Evolutionary conservation across 345 rosid genomes (phyloP).

Genomic region (Euphorbia lathyris): DNA sequence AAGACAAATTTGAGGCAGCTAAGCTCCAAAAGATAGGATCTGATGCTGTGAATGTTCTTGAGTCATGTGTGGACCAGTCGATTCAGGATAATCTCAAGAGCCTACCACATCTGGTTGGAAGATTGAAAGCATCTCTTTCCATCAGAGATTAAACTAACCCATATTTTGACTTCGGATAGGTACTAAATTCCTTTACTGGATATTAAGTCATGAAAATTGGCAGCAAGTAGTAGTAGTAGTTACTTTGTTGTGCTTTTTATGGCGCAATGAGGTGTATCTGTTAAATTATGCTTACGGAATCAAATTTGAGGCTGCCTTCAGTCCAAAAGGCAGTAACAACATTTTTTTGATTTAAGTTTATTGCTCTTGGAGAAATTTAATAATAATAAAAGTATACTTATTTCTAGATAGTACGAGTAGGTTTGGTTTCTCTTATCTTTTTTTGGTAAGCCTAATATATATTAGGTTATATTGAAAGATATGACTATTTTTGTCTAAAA

Average conservation of each 20-base stretch:
- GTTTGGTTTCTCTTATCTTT: too few relatives aligned
- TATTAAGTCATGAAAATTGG: too few relatives aligned
- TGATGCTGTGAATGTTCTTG: constrained; percentile 51
- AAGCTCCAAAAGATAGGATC: constrained; percentile 58
- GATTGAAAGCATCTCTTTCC: constrained; percentile 42
- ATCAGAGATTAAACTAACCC: constrained; percentile 18
- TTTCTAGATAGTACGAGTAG: too few relatives aligned
- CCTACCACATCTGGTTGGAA: constrained; percentile 65
- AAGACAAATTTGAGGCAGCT: constrained; percentile 73
- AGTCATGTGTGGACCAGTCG: constrained; percentile 68
- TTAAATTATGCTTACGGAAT: not conserved
- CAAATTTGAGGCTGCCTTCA: not conserved
- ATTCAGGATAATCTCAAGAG: constrained; percentile 62
- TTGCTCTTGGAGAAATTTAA: not conserved
- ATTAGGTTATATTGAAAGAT: too few relatives aligned
- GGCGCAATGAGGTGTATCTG: not conserved
- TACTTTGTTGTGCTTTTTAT: not conserved
- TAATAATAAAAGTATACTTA: not conserved
- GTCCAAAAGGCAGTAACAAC: not conserved
- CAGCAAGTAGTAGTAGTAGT: too few relatives aligned
- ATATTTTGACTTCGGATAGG: not conserved
- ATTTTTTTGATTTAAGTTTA: not conserved
- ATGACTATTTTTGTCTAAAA: too few relatives aligned
- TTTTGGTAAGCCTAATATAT: too few relatives aligned
- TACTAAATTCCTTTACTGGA: too few relatives aligned